These are phyloP conservation scores for Colletotrichum plurivorum DNA, from an alignment of 2,329 filamentous ascomycete species.

Conservation along the genomic window DNA sequence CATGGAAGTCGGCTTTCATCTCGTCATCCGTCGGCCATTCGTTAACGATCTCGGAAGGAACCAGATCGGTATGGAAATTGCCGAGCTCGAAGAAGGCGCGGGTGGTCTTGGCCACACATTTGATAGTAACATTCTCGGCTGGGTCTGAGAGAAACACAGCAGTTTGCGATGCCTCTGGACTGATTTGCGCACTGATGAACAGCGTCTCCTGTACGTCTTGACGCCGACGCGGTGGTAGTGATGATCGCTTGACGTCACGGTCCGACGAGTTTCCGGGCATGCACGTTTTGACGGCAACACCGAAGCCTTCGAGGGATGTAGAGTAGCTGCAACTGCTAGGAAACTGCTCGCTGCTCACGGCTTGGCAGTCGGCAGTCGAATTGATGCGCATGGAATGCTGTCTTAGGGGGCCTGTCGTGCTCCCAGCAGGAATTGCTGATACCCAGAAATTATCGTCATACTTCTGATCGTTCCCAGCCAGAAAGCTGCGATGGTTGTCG, in stretches of 20 bases:
- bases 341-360: constrained; percentile 19
- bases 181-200: constrained; percentile 31
- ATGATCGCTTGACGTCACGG: background rate
- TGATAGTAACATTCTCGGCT: constrained; percentile 33
- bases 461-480: constrained; percentile 18
- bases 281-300: constrained; percentile 28
- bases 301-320: constrained; percentile 31
- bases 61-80: constrained; percentile 21
- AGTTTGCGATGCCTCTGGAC: constrained; percentile 9
- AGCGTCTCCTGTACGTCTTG: constrained; percentile 33
- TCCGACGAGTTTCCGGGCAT: constrained; percentile 16
- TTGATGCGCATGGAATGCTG: constrained; percentile 38
- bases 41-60: constrained; percentile 18
- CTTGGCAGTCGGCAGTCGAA: constrained; percentile 29
- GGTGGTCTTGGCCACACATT: constrained; percentile 28
- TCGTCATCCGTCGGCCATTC: constrained; percentile 34
- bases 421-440: constrained; percentile 29
- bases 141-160: constrained; percentile 10
- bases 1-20: constrained; percentile 37
- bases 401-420: constrained; percentile 33
- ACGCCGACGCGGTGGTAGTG: constrained; percentile 19
- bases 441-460: constrained; percentile 38
- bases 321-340: constrained; percentile 30
- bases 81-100: constrained; percentile 39
- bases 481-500: constrained; percentile 32